Percentiles rank a stretch among this genome's conserved stretches.
Conservation (phyloP, 257 asterid species). For the Lycium ferocissimum region DNA sequence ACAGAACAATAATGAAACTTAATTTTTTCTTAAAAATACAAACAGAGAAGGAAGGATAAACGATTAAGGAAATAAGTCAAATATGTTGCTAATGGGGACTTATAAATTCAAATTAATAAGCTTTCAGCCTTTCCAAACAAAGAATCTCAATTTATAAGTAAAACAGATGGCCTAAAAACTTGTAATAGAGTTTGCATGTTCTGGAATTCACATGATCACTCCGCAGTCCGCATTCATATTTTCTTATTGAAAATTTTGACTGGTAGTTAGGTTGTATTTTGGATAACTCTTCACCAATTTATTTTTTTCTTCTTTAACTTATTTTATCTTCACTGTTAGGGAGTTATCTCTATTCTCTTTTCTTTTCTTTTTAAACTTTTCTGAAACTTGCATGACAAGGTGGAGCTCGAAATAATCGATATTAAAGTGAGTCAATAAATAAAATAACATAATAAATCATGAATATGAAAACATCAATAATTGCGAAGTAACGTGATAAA, state of each 20-base stretch:
- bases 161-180: too few relatives aligned
- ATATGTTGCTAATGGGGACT: too few relatives aligned
- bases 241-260: background rate
- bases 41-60: too few relatives aligned
- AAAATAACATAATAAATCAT: background rate
- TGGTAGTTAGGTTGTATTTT: constrained; percentile 11
- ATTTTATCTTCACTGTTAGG: background rate
- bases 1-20: too few relatives aligned
- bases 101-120: too few relatives aligned
- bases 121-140: too few relatives aligned
- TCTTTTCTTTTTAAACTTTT: background rate
- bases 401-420: constrained; percentile 18
- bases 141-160: too few relatives aligned
- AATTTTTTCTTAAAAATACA: too few relatives aligned
- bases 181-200: too few relatives aligned
- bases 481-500: background rate
- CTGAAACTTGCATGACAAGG: constrained; percentile 19
- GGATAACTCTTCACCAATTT: constrained; percentile 19
- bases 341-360: background rate
- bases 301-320: background rate
- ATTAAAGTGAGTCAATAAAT: constrained; percentile 15
- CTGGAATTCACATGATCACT: too few relatives aligned
- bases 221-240: background rate
- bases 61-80: background rate
- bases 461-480: constrained; percentile 17